Percentiles rank a stretch among this genome's conserved stretches.
Evolutionary conservation across 1,284 basidiomycete genomes (phyloP).

Genomic region (Cutaneotrichosporon sp.): DNA sequence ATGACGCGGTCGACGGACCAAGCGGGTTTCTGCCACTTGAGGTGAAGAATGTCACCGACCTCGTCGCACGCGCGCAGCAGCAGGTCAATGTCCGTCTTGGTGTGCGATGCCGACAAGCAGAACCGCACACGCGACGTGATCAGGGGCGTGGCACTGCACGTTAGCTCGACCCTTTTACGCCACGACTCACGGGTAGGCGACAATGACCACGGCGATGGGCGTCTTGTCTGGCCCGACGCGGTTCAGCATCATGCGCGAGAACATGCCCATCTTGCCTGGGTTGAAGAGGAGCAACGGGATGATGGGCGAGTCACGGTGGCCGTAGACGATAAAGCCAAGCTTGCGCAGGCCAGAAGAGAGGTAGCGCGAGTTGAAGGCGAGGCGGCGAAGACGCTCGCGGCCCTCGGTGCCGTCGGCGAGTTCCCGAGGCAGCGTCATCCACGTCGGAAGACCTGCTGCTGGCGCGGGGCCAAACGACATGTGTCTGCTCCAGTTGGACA

Average conservation of each 20-base stretch:
- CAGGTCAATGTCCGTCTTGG: constrained; percentile 91
- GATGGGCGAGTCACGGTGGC: constrained; percentile 85
- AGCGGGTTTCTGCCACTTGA: constrained; percentile 70
- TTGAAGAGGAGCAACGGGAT: constrained; percentile 90
- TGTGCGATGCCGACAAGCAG: constrained; percentile 91
- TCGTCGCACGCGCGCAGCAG: constrained; percentile 87
- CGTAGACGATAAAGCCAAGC: constrained; percentile 95
- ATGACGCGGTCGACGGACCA: constrained; percentile 80
- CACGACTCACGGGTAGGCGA: constrained; percentile 61
- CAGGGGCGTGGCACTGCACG: constrained; percentile 76
- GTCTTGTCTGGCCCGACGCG: constrained; percentile 56
- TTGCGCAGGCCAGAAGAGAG: constrained; percentile 80
- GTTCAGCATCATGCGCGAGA: constrained; percentile 81
- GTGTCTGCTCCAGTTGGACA: constrained; percentile 27
- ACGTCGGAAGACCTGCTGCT: constrained; percentile 58
- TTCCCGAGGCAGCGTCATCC: constrained; percentile 64
- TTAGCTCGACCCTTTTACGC: constrained; percentile 16
- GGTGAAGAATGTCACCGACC: constrained; percentile 76
- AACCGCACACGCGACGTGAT: constrained; percentile 86
- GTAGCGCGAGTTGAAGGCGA: constrained; percentile 95
- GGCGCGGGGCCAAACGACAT: constrained; percentile 60
- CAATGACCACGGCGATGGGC: constrained; percentile 78
- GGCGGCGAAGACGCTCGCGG: constrained; percentile 67
- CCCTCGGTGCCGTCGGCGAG: constrained; percentile 80
- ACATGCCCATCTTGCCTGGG: constrained; percentile 85